Conservation (phyloP, 75 land plant genomes). For the Sequoia sempervirens region DNA sequence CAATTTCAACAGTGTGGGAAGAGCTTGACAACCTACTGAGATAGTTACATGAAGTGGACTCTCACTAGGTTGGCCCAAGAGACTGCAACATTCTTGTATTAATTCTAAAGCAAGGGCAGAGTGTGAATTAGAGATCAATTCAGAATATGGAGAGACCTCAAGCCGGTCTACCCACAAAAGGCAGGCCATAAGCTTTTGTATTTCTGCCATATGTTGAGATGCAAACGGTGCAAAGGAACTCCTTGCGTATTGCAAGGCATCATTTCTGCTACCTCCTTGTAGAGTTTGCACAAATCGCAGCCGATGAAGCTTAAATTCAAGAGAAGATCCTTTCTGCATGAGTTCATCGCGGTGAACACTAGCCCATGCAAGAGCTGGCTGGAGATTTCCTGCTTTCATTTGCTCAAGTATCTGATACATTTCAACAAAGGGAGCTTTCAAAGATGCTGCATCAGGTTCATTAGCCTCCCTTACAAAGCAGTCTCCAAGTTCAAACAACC, state of each 20-base stretch:
- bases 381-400: slow-evolving; percentile 53
- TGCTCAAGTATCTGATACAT: slow-evolving; percentile 67
- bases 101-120: slow-evolving; percentile 68
- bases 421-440: slow-evolving; percentile 69
- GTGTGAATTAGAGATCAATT: slow-evolving; percentile 48
- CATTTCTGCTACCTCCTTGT: slow-evolving; percentile 33
- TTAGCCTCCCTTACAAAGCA: slow-evolving; percentile 62
- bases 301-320: slow-evolving; percentile 77
- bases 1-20: slow-evolving; percentile 79
- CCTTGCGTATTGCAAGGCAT: slow-evolving; percentile 73
- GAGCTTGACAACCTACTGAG: slow-evolving; percentile 69
- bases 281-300: slow-evolving; percentile 81
- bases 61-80: slow-evolving; percentile 73
- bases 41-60: slow-evolving; percentile 77
- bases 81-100: slow-evolving; percentile 65
- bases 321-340: slow-evolving; percentile 50
- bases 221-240: slow-evolving; percentile 65
- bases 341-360: slow-evolving; percentile 44
- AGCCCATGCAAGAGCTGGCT: slow-evolving; percentile 82
- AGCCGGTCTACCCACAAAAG: slow-evolving; percentile 58
- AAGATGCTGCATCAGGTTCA: slow-evolving; percentile 38
- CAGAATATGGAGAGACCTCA: slow-evolving; percentile 76
- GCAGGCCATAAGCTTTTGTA: slow-evolving; percentile 79
- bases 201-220: slow-evolving; percentile 45
- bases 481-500: slow-evolving; percentile 78